Percentiles rank a stretch among this genome's conserved stretches.
phyloP scores from a whole-genome alignment of 139 green algal species.

The Closterium sp. region DNA sequence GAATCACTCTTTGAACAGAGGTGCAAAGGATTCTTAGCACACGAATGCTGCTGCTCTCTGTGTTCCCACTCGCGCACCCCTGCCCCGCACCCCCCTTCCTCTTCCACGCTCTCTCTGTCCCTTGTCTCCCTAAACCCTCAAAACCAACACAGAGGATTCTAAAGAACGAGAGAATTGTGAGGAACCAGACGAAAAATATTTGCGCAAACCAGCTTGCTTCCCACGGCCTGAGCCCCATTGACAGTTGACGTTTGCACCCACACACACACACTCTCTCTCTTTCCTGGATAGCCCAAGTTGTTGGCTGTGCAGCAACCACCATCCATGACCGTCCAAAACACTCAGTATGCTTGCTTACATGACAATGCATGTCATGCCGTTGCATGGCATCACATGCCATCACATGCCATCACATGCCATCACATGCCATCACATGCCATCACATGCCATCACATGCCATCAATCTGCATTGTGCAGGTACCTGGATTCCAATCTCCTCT shows the following conservation, averaged over 20 bases:
- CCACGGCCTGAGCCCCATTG: too few relatives aligned
- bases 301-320: background rate
- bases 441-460: background rate
- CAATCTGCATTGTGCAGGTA: background rate
- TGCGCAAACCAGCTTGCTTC: too few relatives aligned
- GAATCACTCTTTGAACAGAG: too few relatives aligned
- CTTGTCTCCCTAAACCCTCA: background rate
- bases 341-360: too few relatives aligned
- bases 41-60: too few relatives aligned
- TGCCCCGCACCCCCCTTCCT: background rate
- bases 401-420: background rate
- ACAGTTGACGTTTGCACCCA: background rate
- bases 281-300: background rate
- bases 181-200: too few relatives aligned
- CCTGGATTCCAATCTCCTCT: background rate
- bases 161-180: too few relatives aligned
- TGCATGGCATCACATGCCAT: too few relatives aligned
- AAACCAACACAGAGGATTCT: too few relatives aligned
- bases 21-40: too few relatives aligned
- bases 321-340: background rate
- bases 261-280: background rate
- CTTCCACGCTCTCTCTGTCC: background rate
- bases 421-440: background rate
- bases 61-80: background rate
- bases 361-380: too few relatives aligned